Conservation (phyloP, 1,139 yeast species). For the Candida labiduridarum region DNA sequence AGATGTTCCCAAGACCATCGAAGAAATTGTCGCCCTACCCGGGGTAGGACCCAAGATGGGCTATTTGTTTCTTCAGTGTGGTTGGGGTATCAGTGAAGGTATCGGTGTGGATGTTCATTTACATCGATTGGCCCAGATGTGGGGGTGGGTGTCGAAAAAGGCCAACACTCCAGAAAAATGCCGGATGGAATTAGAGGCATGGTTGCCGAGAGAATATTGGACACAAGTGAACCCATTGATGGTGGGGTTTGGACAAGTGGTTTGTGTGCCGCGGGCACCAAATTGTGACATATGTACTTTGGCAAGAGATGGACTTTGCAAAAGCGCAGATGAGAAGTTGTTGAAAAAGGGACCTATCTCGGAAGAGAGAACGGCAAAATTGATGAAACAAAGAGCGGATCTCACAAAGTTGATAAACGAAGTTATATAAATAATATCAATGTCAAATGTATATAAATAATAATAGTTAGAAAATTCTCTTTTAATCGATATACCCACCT, state of each 20-base stretch:
- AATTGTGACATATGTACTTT: slow-evolving; percentile 77
- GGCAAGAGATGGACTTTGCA: slow-evolving; percentile 53
- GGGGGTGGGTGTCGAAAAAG: slow-evolving; percentile 69
- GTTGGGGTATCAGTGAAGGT: slow-evolving; percentile 76
- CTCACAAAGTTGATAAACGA: slow-evolving; percentile 22
- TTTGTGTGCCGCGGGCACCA: slow-evolving; percentile 73
- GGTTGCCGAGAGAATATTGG: slow-evolving; percentile 82
- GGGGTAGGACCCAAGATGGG: slow-evolving; percentile 99
- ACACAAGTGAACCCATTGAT: slow-evolving; percentile 78
- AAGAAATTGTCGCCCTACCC: slow-evolving; percentile 68
- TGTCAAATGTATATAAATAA: neutral
- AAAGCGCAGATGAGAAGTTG: slow-evolving; percentile 49
- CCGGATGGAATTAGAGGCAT: slow-evolving; percentile 63
- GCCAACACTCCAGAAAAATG: slow-evolving; percentile 75
- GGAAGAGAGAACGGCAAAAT: slow-evolving; percentile 33
- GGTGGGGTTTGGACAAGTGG: slow-evolving; percentile 92
- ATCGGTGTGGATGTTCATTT: slow-evolving; percentile 96
- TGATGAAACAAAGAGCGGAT: slow-evolving; percentile 39
- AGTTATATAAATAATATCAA: neutral
- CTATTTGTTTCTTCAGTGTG: slow-evolving; percentile 73
- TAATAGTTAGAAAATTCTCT: neutral
- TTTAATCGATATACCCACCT: slow-evolving; percentile 23
- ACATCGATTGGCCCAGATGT: slow-evolving; percentile 77
- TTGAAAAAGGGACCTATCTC: slow-evolving; percentile 31
- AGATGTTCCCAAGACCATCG: slow-evolving; percentile 72